Base-by-base conservation (phyloP, 805 yeast genomes). In the Suhomyces sp. region DNA sequence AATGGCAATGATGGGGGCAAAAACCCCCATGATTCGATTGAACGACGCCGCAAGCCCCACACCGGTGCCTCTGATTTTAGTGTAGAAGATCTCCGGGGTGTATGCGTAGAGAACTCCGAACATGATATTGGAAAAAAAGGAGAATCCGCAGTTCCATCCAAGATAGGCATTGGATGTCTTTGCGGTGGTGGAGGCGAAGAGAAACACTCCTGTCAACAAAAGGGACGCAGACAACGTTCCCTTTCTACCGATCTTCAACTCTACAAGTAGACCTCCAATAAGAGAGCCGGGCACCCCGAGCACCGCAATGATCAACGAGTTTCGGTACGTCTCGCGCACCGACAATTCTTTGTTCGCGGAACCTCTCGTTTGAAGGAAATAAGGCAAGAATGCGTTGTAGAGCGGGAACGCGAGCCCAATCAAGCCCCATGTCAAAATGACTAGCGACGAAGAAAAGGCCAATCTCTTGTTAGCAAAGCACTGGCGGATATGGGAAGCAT, bases 141-240 rank as follows among this genome's bases (percentile, higher is more conserved):
- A 67, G 59, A 73, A 73, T 29, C 62, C 66, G 47, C 85, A 83
- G 62, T 82, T 83, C 70, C 76, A 82, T 5, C 69, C 77, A 58
- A 74, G 64, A 52, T 67, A 59, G n/a, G 74, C 70, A 54, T 77
- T 69, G 46, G 81, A 71, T 0, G 84, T 76, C 63, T 79, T 77
- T 10, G 84, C 85, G 2, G 85, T 80, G 12, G 89, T 85, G 57
- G 85, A 84, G 46, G 84, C 84, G 60, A 84, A 84, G 53, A 85
- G 64, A 46, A 85, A 74, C 2, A 82, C 80, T 70, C 85, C 85
- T 0, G 85, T 73, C 33, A 81, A 62, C 2, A 84, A 24, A 6
- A 84, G 76, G 23, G 87, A 84, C 35, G 73, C 66, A 1, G 70
- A 68, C 75, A 84, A 72, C 1, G 85, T 76, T 7, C 87, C 87